phyloP scores from a whole-genome alignment of 2,329 filamentous ascomycete species.

The Neonectria coccinea region DNA sequence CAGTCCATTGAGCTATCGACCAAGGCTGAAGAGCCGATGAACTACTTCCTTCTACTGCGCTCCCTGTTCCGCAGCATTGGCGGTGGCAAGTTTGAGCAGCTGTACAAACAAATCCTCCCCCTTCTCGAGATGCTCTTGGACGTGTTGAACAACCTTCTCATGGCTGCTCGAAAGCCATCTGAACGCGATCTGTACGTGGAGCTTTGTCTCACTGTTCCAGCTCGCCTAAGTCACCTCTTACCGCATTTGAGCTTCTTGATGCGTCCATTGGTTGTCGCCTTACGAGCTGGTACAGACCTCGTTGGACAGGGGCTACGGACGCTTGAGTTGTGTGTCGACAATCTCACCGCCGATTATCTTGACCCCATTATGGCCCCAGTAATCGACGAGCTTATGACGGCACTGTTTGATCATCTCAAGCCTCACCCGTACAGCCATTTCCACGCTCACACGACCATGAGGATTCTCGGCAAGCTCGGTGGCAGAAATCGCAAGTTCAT shows the following conservation, averaged over 20 bases:
- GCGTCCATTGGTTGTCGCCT: constrained; percentile 94
- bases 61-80: constrained; percentile 97
- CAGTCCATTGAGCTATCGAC: constrained; percentile 97
- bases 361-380: constrained; percentile 99
- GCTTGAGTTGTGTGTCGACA: constrained; percentile 96
- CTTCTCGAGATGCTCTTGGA: constrained; percentile 97
- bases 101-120: constrained; percentile 98
- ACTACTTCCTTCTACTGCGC: constrained; percentile 93
- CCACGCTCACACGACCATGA: constrained; percentile 96
- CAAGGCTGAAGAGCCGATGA: constrained; percentile 96
- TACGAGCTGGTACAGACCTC: constrained; percentile 90
- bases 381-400: constrained; percentile 98
- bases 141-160: constrained; percentile 92
- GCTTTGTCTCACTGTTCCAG: constrained; percentile 94
- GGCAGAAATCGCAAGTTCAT: constrained; percentile 96
- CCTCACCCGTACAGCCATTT: constrained; percentile 97
- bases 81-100: constrained; percentile 94
- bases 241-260: constrained; percentile 97
- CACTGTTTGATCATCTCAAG: constrained; percentile 93
- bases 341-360: constrained; percentile 95
- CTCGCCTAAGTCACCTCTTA: constrained; percentile 90
- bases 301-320: constrained; percentile 95
- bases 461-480: constrained; percentile 95
- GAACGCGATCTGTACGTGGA: constrained; percentile 98
- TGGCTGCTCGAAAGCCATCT: constrained; percentile 88